Evolutionary conservation across 352 stramenopile genomes (phyloP), one percentile per base, ranked within the genome.

Genomic region (Peronospora farinosa): DNA sequence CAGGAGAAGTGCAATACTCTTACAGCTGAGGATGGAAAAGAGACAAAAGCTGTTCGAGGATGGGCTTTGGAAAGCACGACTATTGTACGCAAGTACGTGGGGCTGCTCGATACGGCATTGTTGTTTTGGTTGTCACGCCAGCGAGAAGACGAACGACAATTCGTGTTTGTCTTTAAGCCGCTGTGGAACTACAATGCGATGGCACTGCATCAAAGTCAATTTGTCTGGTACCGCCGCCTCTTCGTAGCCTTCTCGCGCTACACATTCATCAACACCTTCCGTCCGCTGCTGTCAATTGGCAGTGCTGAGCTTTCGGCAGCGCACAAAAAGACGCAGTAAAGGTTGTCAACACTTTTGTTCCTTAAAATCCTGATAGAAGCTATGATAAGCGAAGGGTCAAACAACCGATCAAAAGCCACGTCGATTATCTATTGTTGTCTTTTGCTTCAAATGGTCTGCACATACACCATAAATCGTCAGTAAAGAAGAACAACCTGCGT

Each of bases 181-280:
- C 67, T 51, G 52, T 88, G 69, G 69, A 95, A 89, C 49, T 97
- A 96, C 78, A 77, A 67, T 11, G 86, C 86, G 1, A 98, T 98
- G 92, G 72, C 80, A 37, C 69, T 92, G 28, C 95, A 98, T 54
- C 45, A 63, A 21, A 96, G 82, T 59, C 95, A 98, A 67, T 98
- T 97, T 60, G 92, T 98, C 23, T 98, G 95, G 95, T 98, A 97
- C 62, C 86, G 95, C 37, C 84, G 89, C n/a, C 71, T 98, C 6
- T 97, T 96, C 56, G 86, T 98, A n/a, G 39, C 85, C 8, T 98
- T 98, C 56, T 97, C 86, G 28, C 79, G 90, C 33, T 98, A 98
- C 63, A 97, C 92, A 12, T 98, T 96, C 63, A 77, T 96, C 40
- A 97, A 97, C 65, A 95, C 80, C 1, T 94, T 95, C 55, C 51